Conservation (phyloP, 2,329 filamentous ascomycete genomes). For the Harringtonia aguacate region DNA sequence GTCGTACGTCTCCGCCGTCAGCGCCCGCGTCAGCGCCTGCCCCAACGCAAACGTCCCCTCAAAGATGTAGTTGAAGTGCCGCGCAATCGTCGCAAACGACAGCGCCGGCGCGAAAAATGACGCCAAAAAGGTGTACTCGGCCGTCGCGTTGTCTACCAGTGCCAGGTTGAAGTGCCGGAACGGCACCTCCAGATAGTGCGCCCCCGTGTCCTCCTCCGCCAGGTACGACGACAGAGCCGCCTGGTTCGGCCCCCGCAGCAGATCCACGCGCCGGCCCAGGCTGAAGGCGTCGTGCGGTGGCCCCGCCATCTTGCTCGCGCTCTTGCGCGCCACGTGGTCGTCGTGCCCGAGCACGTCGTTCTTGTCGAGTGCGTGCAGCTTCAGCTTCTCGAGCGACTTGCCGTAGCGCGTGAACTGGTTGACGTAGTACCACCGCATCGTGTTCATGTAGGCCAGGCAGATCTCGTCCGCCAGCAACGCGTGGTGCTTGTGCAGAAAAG, state of each 20-base stretch:
- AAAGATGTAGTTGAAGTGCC: slow-evolving; percentile 80
- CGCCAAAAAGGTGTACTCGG: slow-evolving; percentile 89
- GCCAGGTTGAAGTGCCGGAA: slow-evolving; percentile 95
- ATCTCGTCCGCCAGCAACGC: slow-evolving; percentile 81
- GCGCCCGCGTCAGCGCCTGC: slow-evolving; percentile 60
- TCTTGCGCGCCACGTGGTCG: slow-evolving; percentile 31
- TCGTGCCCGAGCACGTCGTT: slow-evolving; percentile 77
- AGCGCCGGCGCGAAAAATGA: slow-evolving; percentile 77
- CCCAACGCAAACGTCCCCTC: slow-evolving; percentile 82
- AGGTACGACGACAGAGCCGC: slow-evolving; percentile 77
- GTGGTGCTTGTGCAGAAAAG: slow-evolving; percentile 76
- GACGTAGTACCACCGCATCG: slow-evolving; percentile 96
- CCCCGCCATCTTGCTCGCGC: slow-evolving; percentile 21
- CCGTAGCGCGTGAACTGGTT: slow-evolving; percentile 87
- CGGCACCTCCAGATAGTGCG: slow-evolving; percentile 79
- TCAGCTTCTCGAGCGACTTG: slow-evolving; percentile 72
- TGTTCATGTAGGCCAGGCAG: slow-evolving; percentile 87
- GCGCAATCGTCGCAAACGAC: slow-evolving; percentile 65
- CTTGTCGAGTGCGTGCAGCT: slow-evolving; percentile 71
- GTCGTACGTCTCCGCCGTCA: slow-evolving; percentile 70
- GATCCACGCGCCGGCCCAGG: slow-evolving; percentile 74
- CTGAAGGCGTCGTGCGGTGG: slow-evolving; percentile 79
- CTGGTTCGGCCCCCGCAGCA: slow-evolving; percentile 63
- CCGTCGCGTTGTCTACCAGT: slow-evolving; percentile 83
- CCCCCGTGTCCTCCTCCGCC: slow-evolving; percentile 73